A percentile compares a stretch with the other conserved stretches of the same genome.
phyloP scores from a whole-genome alignment of 1,284 basidiomycete genomes.

The Violaceomyces palustris region DNA sequence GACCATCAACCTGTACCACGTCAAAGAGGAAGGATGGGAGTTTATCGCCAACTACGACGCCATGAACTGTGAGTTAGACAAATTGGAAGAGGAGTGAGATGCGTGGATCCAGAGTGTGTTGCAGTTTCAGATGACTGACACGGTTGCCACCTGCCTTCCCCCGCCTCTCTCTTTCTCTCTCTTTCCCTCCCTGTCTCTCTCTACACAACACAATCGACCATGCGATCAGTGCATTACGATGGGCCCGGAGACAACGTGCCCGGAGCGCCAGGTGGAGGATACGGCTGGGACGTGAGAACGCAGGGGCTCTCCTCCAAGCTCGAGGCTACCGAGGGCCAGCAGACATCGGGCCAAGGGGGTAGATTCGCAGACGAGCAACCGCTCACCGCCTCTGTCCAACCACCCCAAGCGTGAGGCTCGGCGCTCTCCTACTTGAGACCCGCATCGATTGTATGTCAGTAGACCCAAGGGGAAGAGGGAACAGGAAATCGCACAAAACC shows the following conservation, averaged over 20 bases:
- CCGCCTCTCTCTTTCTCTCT: background rate
- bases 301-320: constrained; percentile 42
- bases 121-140: background rate
- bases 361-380: constrained; percentile 24
- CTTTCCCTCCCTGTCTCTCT: background rate
- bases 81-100: too few relatives aligned
- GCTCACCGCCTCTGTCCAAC: too few relatives aligned
- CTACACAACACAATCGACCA: background rate
- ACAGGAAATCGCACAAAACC: too few relatives aligned
- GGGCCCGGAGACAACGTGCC: constrained; percentile 43
- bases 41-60: constrained; percentile 52
- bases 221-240: constrained; percentile 43
- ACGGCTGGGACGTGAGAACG: constrained; percentile 47
- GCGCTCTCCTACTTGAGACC: too few relatives aligned
- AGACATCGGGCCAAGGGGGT: constrained; percentile 30
- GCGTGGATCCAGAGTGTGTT: background rate
- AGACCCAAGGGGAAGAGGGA: too few relatives aligned
- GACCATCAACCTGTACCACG: constrained; percentile 90
- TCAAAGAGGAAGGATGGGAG: constrained; percentile 77
- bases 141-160: background rate
- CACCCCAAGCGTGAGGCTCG: too few relatives aligned
- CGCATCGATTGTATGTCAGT: too few relatives aligned
- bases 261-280: constrained; percentile 45
- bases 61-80: constrained; percentile 33
- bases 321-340: constrained; percentile 31